Percentiles rank a stretch among this genome's conserved stretches.
phyloP scores from a whole-genome alignment of 73 alveolate species.

The Stentor coeruleus region DNA sequence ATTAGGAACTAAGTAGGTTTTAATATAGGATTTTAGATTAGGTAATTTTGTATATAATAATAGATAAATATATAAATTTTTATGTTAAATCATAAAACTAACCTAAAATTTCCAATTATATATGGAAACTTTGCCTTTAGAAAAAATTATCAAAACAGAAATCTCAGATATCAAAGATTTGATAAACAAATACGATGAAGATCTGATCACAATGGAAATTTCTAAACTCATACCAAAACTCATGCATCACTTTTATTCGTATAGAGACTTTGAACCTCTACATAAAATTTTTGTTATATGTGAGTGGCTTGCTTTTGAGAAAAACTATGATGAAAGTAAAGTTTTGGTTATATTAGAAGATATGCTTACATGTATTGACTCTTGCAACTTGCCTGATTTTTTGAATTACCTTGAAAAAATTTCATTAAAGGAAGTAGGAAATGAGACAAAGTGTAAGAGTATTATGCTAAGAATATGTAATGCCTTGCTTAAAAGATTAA shows the following conservation, averaged over 20 bases:
- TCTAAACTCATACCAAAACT: neutral
- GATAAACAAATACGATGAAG: too few relatives aligned
- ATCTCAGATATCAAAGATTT: too few relatives aligned
- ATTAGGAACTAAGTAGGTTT: too few relatives aligned
- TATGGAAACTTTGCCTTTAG: too few relatives aligned
- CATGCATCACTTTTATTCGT: neutral
- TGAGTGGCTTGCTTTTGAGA: neutral
- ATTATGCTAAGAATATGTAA: slow-evolving; percentile 1
- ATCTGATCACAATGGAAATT: neutral
- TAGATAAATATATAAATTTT: too few relatives aligned
- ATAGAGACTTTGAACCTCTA: neutral
- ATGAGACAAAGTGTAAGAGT: neutral
- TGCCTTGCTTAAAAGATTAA: neutral
- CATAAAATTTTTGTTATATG: neutral
- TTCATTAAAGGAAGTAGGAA: neutral
- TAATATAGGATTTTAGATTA: too few relatives aligned
- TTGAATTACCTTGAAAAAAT: neutral
- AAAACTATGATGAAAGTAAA: neutral
- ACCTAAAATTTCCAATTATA: too few relatives aligned
- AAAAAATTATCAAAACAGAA: too few relatives aligned
- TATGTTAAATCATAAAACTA: too few relatives aligned
- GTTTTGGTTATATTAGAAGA: neutral
- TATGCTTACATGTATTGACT: neutral
- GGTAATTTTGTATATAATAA: too few relatives aligned
- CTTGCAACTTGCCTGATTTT: neutral